Evolutionary conservation across 2,329 filamentous ascomycete genomes (phyloP).

Genomic region (Elsinoe arachidis): DNA sequence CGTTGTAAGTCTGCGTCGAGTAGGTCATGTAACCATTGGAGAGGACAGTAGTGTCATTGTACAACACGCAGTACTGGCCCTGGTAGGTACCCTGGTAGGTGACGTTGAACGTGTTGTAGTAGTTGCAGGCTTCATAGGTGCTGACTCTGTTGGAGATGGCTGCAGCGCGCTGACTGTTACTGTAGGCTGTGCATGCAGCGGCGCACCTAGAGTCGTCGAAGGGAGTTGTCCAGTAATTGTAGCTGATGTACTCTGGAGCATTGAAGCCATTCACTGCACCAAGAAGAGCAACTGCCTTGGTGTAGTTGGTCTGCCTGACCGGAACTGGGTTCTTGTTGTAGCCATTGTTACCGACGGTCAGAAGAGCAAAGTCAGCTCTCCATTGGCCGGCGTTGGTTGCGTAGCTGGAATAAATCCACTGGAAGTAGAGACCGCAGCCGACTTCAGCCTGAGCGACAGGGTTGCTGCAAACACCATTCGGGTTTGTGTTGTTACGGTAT

Average conservation of each 20-base stretch:
- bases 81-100: constrained; percentile 14
- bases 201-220: constrained; percentile 14
- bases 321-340: constrained; percentile 15
- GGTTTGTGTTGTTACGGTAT: constrained; percentile 17
- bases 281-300: constrained; percentile 12
- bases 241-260: constrained; percentile 3
- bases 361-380: constrained; percentile 22
- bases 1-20: background rate
- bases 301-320: constrained; percentile 10
- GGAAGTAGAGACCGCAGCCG: constrained; percentile 15
- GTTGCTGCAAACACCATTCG: constrained; percentile 16
- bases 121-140: constrained; percentile 17
- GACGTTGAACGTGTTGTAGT: constrained; percentile 18
- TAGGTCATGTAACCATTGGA: constrained; percentile 10
- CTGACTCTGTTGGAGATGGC: background rate
- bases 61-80: constrained; percentile 15
- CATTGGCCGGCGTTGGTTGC: constrained; percentile 23
- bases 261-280: constrained; percentile 12
- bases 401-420: constrained; percentile 11
- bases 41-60: constrained; percentile 9
- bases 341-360: constrained; percentile 19
- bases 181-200: constrained; percentile 10
- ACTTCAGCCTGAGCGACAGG: constrained; percentile 10
- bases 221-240: constrained; percentile 7
- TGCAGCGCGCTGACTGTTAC: background rate